Percentiles rank a stretch among this genome's conserved stretches.
Evolutionary conservation across 345 rosid species (phyloP).

Genomic region (Linum trigynum): DNA sequence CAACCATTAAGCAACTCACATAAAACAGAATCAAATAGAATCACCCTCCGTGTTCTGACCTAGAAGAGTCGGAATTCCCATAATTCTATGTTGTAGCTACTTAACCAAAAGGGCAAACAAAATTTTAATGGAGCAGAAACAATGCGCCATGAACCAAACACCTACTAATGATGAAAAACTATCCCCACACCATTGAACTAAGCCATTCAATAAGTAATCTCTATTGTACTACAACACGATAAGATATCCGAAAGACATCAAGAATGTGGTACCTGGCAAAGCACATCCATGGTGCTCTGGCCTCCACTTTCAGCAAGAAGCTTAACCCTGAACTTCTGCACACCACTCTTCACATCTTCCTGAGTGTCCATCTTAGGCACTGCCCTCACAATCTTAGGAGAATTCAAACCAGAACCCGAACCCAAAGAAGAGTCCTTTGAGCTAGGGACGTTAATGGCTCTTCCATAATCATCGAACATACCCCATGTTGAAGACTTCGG

Average conservation of each 20-base stretch:
- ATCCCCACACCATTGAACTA: not conserved
- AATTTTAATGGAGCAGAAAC: not conserved
- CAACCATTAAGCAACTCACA: not conserved
- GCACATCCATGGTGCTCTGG: constrained; percentile 80
- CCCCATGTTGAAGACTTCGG: constrained; percentile 68
- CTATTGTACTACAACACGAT: not conserved
- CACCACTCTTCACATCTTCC: constrained; percentile 74
- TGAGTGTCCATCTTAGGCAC: constrained; percentile 78
- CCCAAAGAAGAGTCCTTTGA: constrained; percentile 39
- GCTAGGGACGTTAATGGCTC: constrained; percentile 55
- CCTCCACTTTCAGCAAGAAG: constrained; percentile 77
- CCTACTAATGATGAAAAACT: not conserved
- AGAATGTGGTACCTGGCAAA: constrained; percentile 59
- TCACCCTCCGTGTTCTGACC: not conserved
- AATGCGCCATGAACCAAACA: not conserved
- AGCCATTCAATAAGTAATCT: not conserved
- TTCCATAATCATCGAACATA: constrained; percentile 85
- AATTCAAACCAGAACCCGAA: constrained; percentile 23
- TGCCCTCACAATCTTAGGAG: constrained; percentile 78
- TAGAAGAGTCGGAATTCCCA: not conserved
- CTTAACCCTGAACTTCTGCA: constrained; percentile 92
- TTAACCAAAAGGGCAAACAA: not conserved
- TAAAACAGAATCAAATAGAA: too few species aligned
- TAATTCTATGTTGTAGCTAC: not conserved
- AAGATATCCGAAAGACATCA: not conserved